Evolutionary conservation across 2,329 filamentous ascomycete genomes (phyloP).

Genomic region (Fusarium abutilonis): DNA sequence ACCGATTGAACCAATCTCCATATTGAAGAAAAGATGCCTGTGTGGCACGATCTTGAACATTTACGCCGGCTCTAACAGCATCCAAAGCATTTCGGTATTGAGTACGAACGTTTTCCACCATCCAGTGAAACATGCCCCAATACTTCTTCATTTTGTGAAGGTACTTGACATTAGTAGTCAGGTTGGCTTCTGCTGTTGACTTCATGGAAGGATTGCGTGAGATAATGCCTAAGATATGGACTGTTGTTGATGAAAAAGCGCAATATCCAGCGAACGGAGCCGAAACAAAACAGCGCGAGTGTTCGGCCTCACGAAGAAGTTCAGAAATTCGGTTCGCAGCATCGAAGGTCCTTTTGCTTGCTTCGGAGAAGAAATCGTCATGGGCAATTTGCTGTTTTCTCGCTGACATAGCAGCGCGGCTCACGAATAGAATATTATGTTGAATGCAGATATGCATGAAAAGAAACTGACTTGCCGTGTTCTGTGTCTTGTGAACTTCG

Average conservation of each 20-base stretch:
- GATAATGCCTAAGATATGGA: constrained; percentile 94
- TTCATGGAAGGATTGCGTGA: constrained; percentile 83
- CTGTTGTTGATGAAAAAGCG: constrained; percentile 89
- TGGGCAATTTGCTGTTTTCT: constrained; percentile 77
- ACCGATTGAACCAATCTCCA: constrained; percentile 96
- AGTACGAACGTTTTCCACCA: constrained; percentile 90
- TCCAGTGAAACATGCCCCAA: constrained; percentile 99
- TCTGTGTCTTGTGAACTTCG: constrained; percentile 82
- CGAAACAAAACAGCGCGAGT: constrained; percentile 73
- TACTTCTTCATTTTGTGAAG: constrained; percentile 95
- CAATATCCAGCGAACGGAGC: constrained; percentile 96
- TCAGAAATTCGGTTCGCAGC: constrained; percentile 89
- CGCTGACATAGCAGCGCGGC: constrained; percentile 83
- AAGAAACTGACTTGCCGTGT: constrained; percentile 88
- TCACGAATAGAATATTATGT: constrained; percentile 89
- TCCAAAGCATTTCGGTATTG: constrained; percentile 88
- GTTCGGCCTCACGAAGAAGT: constrained; percentile 81
- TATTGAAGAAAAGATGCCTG: constrained; percentile 85
- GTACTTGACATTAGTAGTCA: constrained; percentile 89
- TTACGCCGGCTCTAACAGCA: constrained; percentile 74
- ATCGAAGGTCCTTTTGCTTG: constrained; percentile 78
- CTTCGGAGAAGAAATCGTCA: constrained; percentile 78
- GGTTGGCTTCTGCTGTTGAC: constrained; percentile 80
- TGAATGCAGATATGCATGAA: constrained; percentile 91
- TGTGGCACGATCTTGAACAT: constrained; percentile 57